Evolutionary conservation across 2,329 filamentous ascomycete genomes (phyloP), one percentile per base, ranked within the genome.

Genomic region (Davidsoniella eucalypti): DNA sequence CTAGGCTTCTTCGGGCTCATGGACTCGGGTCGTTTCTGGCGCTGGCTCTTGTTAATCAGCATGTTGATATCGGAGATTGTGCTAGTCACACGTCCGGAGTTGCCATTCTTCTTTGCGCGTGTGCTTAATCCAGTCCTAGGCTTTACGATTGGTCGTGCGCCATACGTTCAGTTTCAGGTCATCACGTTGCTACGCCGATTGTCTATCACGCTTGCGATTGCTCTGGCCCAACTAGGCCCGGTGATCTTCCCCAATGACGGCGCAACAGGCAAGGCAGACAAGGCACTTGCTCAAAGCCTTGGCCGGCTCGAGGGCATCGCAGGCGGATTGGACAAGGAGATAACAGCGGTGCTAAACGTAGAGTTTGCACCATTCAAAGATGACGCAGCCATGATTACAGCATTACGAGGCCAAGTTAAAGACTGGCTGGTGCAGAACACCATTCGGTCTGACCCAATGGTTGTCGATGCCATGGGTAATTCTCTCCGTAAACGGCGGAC

Each of bases 381-480:
- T n/a, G 82, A 93, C 59, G 67, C 73, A 44, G 69, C 69, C 42
- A 78, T 77, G 53, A 65, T 93, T 59, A 42, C 36, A 2, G 36
- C 44, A 38, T 54, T 67, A 14, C 75, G 79, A 54, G 72, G 73
- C 39, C 84, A 82, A 58, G 75, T 95, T 65, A 84, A 81, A 64
- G 85, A 92, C 59, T 94, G 87, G 74, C 69, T 96, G 57, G 79
- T 95, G 47, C 80, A 93, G 63, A 93, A 93, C 60, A 88, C 81
- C 12, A 83, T 93, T 53, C 74, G 78, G 56, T 78, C 75, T 44
- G 84, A 90, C 63, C 81, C 80, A 1, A 85, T 90, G 65, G 90
- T 96, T 7, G 75, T 80, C 57, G 81, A 86, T 63, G 87, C 87
- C 0, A 71, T 94, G 57, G 79, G 78, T 21, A 74, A 71, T 52